Percentiles rank a stretch among this genome's conserved stretches.
Conservation (phyloP, 352 stramenopile genomes). For the Phytopythium oedochilum region DNA sequence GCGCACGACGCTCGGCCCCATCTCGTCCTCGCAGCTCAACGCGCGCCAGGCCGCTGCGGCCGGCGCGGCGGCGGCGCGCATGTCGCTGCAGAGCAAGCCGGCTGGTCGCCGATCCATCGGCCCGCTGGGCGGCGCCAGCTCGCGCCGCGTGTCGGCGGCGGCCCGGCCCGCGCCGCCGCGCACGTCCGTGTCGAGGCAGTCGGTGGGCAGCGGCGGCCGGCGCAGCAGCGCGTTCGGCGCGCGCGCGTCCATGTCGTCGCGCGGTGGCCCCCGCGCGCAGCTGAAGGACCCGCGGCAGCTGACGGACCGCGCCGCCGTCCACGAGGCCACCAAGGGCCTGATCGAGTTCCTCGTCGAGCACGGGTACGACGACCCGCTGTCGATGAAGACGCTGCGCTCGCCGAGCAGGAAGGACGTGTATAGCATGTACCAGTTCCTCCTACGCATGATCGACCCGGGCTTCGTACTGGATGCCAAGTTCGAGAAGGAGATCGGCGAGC, state of each 20-base stretch:
- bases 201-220: conserved; percentile 26
- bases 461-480: conserved; percentile 76
- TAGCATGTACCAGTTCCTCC: conserved; percentile 97
- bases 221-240: conserved; percentile 66
- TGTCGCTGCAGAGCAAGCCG: conserved; percentile 50
- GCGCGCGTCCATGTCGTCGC: conserved; percentile 42
- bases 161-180: conserved; percentile 18
- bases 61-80: conserved; percentile 28
- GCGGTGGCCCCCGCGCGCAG: conserved; percentile 21
- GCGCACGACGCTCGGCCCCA: conserved; percentile 78
- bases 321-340: conserved; percentile 89
- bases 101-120: conserved; percentile 53
- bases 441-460: conserved; percentile 92
- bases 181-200: conserved; percentile 48
- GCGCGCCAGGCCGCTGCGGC: conserved; percentile 19
- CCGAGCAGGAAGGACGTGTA: conserved; percentile 97
- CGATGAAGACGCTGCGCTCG: conserved; percentile 86
- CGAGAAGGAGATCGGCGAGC: conserved; percentile 66
- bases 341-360: conserved; percentile 91
- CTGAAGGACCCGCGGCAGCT: conserved; percentile 83
- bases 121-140: conserved; percentile 15
- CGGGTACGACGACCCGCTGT: conserved; percentile 91
- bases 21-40: conserved; percentile 86
- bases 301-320: conserved; percentile 91
- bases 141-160: conserved; percentile 45